phyloP scores from a whole-genome alignment of 1,284 basidiomycete species.

The Boletus calvinii region DNA sequence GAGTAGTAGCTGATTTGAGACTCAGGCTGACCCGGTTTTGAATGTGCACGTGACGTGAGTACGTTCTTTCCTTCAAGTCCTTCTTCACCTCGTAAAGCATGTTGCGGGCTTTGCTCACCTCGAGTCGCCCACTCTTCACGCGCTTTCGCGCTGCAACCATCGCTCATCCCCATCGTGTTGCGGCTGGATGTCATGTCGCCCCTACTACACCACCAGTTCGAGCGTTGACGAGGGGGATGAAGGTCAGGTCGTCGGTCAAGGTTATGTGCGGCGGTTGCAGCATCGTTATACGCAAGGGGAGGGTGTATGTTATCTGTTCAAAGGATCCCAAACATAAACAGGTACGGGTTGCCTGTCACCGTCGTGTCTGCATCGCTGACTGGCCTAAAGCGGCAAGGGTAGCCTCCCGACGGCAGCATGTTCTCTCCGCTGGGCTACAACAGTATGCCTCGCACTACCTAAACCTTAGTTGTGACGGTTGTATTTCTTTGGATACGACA shows the following conservation, averaged over 20 bases:
- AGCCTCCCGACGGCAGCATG: constrained; percentile 2
- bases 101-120: constrained; percentile 63
- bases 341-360: constrained; percentile 50
- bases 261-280: constrained; percentile 89
- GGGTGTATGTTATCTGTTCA: constrained; percentile 91
- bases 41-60: constrained; percentile 14
- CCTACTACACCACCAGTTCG: constrained; percentile 27
- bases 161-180: constrained; percentile 33
- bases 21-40: no score
- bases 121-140: constrained; percentile 56
- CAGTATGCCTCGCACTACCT: not conserved
- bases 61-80: not conserved
- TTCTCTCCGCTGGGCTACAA: not conserved
- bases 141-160: constrained; percentile 47
- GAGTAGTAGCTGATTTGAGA: not conserved
- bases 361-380: constrained; percentile 12
- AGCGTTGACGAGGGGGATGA: constrained; percentile 78
- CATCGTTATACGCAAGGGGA: constrained; percentile 85
- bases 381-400: constrained; percentile 60
- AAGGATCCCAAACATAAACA: constrained; percentile 98
- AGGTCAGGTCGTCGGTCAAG: constrained; percentile 94
- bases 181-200: constrained; percentile 29
- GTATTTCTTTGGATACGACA: constrained; percentile 5
- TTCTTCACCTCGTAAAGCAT: constrained; percentile 36
- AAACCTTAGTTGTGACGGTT: not conserved